These are phyloP conservation scores for Friedmanniomyces endolithicus DNA, from an alignment of 495 filamentous ascomycete genomes.

Conservation along the genomic window DNA sequence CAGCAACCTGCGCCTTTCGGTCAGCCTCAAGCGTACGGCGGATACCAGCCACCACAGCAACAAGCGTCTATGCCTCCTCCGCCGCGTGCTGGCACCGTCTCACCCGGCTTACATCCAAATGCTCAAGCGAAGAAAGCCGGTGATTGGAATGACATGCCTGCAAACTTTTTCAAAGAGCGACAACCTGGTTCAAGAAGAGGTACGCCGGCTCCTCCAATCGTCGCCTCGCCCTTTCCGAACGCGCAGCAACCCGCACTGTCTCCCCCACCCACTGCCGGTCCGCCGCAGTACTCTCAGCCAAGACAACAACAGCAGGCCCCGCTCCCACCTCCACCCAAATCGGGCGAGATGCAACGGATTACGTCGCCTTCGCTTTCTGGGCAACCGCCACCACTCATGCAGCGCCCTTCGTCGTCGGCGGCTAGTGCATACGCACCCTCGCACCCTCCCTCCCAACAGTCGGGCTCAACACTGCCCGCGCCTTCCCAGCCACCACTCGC, in stretches of 20 bases:
- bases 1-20: slow-evolving; percentile 15
- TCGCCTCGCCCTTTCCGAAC: slow-evolving; percentile 56
- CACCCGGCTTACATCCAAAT: slow-evolving; percentile 52
- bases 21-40: slow-evolving; percentile 11
- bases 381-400: slow-evolving; percentile 32
- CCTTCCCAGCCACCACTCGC: slow-evolving; percentile 42
- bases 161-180: slow-evolving; percentile 52
- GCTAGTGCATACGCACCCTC: slow-evolving; percentile 64
- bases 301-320: slow-evolving; percentile 31
- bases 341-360: slow-evolving; percentile 39
- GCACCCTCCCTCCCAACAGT: slow-evolving; percentile 37
- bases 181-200: slow-evolving; percentile 52
- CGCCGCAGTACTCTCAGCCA: slow-evolving; percentile 33
- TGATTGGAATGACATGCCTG: slow-evolving; percentile 91
- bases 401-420: slow-evolving; percentile 45
- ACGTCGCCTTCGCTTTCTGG: slow-evolving; percentile 37
- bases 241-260: slow-evolving; percentile 32
- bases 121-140: slow-evolving; percentile 55
- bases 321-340: slow-evolving; percentile 48
- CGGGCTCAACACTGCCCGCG: slow-evolving; percentile 36
- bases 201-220: slow-evolving; percentile 53
- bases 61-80: slow-evolving; percentile 39
- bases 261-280: slow-evolving; percentile 31
- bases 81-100: slow-evolving; percentile 44
- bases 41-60: slow-evolving; percentile 22